phyloP scores from a whole-genome alignment of 371 early-diverging fungal species.

The Mucor saturninus region DNA sequence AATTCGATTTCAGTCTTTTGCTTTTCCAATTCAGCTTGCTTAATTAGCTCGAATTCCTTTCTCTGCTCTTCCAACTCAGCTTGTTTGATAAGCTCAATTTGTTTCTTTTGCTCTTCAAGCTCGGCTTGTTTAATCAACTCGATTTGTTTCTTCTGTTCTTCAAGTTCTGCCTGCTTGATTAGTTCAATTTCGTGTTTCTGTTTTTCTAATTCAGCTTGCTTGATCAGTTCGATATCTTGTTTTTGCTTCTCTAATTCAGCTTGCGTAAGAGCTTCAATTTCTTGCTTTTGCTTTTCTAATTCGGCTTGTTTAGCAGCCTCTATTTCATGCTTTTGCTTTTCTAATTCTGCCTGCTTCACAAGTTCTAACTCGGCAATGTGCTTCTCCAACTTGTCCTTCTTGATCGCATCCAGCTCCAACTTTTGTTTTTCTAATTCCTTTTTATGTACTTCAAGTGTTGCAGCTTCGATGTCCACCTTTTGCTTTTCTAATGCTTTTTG shows the following conservation, averaged over 20 bases:
- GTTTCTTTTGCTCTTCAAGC: slow-evolving; percentile 11
- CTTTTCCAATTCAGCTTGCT: slow-evolving; percentile 1
- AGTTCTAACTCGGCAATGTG: slow-evolving; percentile 5
- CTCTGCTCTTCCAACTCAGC: slow-evolving; percentile 14
- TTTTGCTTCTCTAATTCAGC: slow-evolving; percentile 3
- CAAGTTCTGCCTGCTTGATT: slow-evolving; percentile 2
- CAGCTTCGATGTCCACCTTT: background rate
- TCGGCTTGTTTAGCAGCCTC: slow-evolving; percentile 2
- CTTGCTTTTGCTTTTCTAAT: background rate
- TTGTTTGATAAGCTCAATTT: slow-evolving; percentile 1
- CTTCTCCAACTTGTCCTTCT: slow-evolving; percentile 8
- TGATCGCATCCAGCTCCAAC: background rate
- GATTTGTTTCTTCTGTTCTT: slow-evolving; percentile 2
- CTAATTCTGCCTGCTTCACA: slow-evolving; percentile 4
- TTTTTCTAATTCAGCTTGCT: slow-evolving; percentile 3
- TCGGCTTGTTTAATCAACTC: slow-evolving; percentile 1
- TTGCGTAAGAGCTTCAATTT: background rate
- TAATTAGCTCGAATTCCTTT: background rate
- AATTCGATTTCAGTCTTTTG: background rate
- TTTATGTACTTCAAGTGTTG: background rate
- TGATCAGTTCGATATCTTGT: background rate
- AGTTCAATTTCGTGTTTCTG: slow-evolving; percentile 2
- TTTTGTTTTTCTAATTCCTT: slow-evolving; percentile 12
- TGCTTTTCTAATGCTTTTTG: slow-evolving; percentile 18
- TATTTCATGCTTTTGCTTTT: slow-evolving; percentile 1